Evolutionary conservation across 208 protist species (phyloP).

Genomic region (Trypanosoma mega): DNA sequence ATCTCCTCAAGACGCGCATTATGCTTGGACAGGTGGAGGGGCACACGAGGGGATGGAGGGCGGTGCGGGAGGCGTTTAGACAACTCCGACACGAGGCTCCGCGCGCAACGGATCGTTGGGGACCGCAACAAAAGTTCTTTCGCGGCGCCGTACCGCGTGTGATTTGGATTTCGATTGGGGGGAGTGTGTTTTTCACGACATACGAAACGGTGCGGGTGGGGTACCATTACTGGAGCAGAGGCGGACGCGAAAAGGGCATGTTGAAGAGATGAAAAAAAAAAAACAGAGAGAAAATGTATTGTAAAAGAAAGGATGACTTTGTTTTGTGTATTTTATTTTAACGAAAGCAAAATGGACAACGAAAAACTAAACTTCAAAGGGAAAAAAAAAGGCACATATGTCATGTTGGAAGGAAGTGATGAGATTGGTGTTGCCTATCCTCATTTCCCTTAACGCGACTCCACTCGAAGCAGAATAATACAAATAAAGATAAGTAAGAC

Average conservation of each 20-base stretch:
- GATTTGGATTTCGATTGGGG: slow-evolving; percentile 90
- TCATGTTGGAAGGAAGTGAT: not conserved
- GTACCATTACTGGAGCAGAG: too few species aligned
- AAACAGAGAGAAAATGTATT: not conserved
- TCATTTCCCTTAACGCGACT: not conserved
- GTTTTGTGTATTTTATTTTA: slow-evolving; percentile 19
- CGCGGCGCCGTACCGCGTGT: slow-evolving; percentile 82
- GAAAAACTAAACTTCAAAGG: too few species aligned
- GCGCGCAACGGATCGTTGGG: slow-evolving; percentile 64
- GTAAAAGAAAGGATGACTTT: not conserved
- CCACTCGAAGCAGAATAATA: slow-evolving; percentile 8
- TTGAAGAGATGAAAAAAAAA: not conserved
- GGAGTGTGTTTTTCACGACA: slow-evolving; percentile 90
- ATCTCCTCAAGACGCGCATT: slow-evolving; percentile 93
- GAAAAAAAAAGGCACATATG: not conserved
- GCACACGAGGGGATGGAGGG: slow-evolving; percentile 2
- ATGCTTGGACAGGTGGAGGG: slow-evolving; percentile 67
- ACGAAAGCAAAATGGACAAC: too few species aligned
- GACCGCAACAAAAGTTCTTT: slow-evolving; percentile 77
- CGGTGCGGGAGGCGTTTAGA: slow-evolving; percentile 33
- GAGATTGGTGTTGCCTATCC: too few species aligned
- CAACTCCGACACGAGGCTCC: slow-evolving; percentile 53
- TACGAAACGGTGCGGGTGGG: slow-evolving; percentile 71
- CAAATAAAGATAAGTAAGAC: slow-evolving; percentile 15
- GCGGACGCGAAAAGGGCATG: too few species aligned